Base-by-base conservation (phyloP, 1,284 basidiomycete genomes). In the Apiotrichum sp. region DNA sequence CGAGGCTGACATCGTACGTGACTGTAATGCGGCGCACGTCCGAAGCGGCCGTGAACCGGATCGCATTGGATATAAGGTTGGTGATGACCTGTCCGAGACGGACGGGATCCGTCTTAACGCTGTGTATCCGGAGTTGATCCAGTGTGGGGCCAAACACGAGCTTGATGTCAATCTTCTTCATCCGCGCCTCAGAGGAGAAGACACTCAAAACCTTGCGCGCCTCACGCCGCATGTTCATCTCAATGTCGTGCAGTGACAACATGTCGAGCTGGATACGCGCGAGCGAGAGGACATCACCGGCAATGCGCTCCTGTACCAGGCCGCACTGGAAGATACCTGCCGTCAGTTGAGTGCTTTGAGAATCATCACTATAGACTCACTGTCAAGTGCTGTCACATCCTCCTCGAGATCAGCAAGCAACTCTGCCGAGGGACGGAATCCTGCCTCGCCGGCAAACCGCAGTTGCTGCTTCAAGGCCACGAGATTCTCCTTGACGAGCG, bases 271-370 rank as follows among this genome's bases (percentile, higher is more conserved):
- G 77, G 38, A 78, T 72, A 33, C 75, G 62, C 3, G 75, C 75
- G 7, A 78, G 61, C 0, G 75, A 75, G 3, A 78, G 65, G 3
- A 78, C 70, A 40, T 78, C 77, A 47, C 74, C 74, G 2, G 76
- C 75, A 39, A 78, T 78, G 6, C 76, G 71, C 53, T 77, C 75
- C 61, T 78, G 77, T 1, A 74, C 70, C 14, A 77, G 66, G 35
- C 77, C 76, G 56, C 75, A 75, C 53, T 70, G 69, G 51, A 62
- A 59, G 51, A 67, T 67, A 47, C 62, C 63, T 65, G 29, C 2
- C n/a, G 50, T 55, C 35, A 61, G 51, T 31, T 10, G 22, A 22
- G 2, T 38, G 16, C 40, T 41, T 2, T n/a, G 3, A n/a, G 3
- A 34, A 1, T 35, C 2, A 3, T n/a, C 51, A 55, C 22, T 22